Evolutionary conservation across 139 green algal species (phyloP).

Genomic region (Tetraselmis striata): DNA sequence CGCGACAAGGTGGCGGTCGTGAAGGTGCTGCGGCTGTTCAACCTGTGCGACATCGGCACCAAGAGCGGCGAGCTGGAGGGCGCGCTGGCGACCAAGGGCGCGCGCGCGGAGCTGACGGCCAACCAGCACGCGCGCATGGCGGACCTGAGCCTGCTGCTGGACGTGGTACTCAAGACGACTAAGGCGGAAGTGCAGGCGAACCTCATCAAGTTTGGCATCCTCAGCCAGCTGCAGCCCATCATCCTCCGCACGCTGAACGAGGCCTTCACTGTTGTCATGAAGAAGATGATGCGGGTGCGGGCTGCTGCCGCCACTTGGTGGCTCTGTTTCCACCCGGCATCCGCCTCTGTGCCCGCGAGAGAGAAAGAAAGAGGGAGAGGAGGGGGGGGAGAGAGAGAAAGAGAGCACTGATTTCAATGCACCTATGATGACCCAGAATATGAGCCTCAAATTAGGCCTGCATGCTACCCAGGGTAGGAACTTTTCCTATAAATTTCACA

Average conservation of each 20-base stretch:
- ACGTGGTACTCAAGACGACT: slow-evolving; percentile 70
- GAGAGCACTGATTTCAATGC: slow-evolving; percentile 1
- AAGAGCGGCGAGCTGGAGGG: background rate
- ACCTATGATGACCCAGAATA: too few relatives aligned
- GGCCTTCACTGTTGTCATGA: slow-evolving; percentile 56
- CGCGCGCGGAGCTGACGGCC: slow-evolving; percentile 38
- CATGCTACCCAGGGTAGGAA: too few relatives aligned
- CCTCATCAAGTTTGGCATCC: slow-evolving; percentile 62
- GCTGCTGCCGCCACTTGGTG: background rate
- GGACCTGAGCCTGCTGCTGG: slow-evolving; percentile 79
- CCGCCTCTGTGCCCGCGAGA: background rate
- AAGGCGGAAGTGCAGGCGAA: slow-evolving; percentile 34
- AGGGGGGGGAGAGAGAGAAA: slow-evolving; percentile 1
- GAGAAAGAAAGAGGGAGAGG: background rate
- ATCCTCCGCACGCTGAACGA: slow-evolving; percentile 32
- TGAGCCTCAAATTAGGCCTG: too few relatives aligned
- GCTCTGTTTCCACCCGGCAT: background rate
- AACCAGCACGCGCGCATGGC: slow-evolving; percentile 73
- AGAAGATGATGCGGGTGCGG: slow-evolving; percentile 21
- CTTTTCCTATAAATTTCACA: too few relatives aligned
- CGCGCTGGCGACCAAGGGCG: slow-evolving; percentile 9
- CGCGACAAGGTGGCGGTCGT: background rate
- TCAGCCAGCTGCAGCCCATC: slow-evolving; percentile 73
- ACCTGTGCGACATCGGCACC: slow-evolving; percentile 73
- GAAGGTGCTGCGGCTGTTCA: slow-evolving; percentile 75